phyloP scores from a whole-genome alignment of 2,329 filamentous ascomycete species.

The Talaromyces verruculosus region DNA sequence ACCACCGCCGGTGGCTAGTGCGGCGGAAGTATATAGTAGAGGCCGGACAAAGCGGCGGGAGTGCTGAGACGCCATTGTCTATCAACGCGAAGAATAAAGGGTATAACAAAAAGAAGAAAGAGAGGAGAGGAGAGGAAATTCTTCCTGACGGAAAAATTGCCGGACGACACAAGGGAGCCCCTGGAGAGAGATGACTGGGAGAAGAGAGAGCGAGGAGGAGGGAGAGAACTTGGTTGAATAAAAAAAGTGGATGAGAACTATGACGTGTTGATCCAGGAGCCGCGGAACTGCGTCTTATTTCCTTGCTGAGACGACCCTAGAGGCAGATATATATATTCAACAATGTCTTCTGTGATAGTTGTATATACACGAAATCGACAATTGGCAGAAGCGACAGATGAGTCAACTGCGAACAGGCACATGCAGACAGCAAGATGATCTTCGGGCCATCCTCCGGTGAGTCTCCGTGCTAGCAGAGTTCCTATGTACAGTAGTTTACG shows the following conservation, averaged over 20 bases:
- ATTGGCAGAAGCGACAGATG: neutral
- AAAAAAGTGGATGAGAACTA: neutral
- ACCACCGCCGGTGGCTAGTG: slow-evolving; percentile 54
- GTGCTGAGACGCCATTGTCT: slow-evolving; percentile 42
- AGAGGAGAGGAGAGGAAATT: neutral
- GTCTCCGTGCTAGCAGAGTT: neutral
- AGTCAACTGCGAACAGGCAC: neutral
- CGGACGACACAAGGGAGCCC: neutral
- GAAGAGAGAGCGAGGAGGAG: neutral
- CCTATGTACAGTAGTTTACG: neutral
- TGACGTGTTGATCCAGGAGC: slow-evolving; percentile 10
- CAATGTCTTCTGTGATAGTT: neutral
- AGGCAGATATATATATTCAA: too few relatives aligned
- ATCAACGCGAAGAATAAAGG: neutral
- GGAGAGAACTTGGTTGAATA: neutral
- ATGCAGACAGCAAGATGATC: neutral
- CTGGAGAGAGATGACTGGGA: neutral
- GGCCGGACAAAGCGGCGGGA: slow-evolving; percentile 55
- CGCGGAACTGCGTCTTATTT: neutral
- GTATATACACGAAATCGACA: neutral
- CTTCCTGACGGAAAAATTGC: slow-evolving; percentile 1
- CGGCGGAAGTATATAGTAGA: slow-evolving; percentile 60
- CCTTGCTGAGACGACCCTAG: neutral
- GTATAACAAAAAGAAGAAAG: neutral
- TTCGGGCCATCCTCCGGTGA: neutral